These are phyloP conservation scores for Termitomyces sp. DNA, from an alignment of 768 basidiomycete genomes.

Conservation along the genomic window DNA sequence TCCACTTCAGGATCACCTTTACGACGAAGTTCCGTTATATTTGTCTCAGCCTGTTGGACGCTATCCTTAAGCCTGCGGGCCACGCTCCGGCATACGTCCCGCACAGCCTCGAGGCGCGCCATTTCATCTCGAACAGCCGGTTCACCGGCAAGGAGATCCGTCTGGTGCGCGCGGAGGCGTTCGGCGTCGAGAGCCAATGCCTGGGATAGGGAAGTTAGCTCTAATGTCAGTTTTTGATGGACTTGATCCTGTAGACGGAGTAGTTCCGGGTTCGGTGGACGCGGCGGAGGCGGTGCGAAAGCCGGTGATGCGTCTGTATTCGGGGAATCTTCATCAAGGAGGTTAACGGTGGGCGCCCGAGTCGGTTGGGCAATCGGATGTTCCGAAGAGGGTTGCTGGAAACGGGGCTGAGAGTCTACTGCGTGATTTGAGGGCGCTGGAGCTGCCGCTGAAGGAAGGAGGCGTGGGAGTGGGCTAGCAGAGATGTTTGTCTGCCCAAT, in stretches of 20 bases:
- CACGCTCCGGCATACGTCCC: constrained; percentile 84
- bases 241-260: constrained; percentile 76
- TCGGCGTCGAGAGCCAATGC: constrained; percentile 65
- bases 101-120: constrained; percentile 89
- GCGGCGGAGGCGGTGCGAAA: constrained; percentile 53
- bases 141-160: constrained; percentile 83
- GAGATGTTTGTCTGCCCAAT: constrained; percentile 12
- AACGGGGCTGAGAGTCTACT: constrained; percentile 2
- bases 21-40: constrained; percentile 71
- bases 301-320: constrained; percentile 21
- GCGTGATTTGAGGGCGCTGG: constrained; percentile 15
- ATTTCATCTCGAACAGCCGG: constrained; percentile 97
- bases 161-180: constrained; percentile 74
- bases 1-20: constrained; percentile 94
- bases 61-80: constrained; percentile 60
- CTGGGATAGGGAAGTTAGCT: constrained; percentile 68
- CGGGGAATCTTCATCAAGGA: constrained; percentile 62
- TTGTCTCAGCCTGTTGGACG: constrained; percentile 66
- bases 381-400: constrained; percentile 14
- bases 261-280: constrained; percentile 88
- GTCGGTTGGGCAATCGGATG: constrained; percentile 17
- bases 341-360: constrained; percentile 42
- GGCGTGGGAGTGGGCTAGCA: constrained; percentile 6
- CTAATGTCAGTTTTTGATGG: constrained; percentile 68
- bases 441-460: constrained; percentile 16